Base-by-base conservation (phyloP, 2,329 filamentous ascomycete species). In the Paecilomyces sp. region DNA sequence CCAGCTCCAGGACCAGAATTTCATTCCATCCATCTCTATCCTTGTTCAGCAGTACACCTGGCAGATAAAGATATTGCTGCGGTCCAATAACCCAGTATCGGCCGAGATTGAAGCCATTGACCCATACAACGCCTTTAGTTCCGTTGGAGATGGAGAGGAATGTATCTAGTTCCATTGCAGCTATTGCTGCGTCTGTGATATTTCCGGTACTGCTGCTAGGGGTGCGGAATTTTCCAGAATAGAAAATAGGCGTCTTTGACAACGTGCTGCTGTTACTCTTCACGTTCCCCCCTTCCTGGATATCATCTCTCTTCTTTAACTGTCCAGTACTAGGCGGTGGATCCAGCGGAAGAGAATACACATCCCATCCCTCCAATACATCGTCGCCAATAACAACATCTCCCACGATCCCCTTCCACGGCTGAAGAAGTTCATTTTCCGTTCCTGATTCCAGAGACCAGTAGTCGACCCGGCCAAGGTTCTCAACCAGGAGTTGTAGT, bases 401-500 rank as follows among this genome's bases (percentile, higher is more conserved):
- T 9, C 72, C 72, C 3, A 68, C 57, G 15, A 83, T 76, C 0
- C 80, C 80, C 62, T 82, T 82, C 24, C 68, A 70, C 25, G 76
- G 80, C 34, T 83, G 79, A 5, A 47, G 36, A 18, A 47, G 36
- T 69, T 68, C 9, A 80, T 70, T n/a, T 13, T n/a, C n/a, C 36
- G 54, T 31, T 3, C 36, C 34, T 18, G 55, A 50, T 57, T 57
- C 55, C 4, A 69, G 65, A 2, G 75, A 74, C 55, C 73, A 74
- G 61, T 79, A 81, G 61, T 82, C 77, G 1, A 82, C 77, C 2
- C 80, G 74, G 1, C 80, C 80, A n/a, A 83, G 71, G 56, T 82
- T 83, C 66, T 83, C 80, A 1, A 82, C 75, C 3, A 82, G 65
- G 0, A 82, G 72, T 59, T 75, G 70, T 4, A 82, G 61, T 25